Base-by-base conservation (phyloP, 2,329 filamentous ascomycete genomes). In the Cytospora piceicola region DNA sequence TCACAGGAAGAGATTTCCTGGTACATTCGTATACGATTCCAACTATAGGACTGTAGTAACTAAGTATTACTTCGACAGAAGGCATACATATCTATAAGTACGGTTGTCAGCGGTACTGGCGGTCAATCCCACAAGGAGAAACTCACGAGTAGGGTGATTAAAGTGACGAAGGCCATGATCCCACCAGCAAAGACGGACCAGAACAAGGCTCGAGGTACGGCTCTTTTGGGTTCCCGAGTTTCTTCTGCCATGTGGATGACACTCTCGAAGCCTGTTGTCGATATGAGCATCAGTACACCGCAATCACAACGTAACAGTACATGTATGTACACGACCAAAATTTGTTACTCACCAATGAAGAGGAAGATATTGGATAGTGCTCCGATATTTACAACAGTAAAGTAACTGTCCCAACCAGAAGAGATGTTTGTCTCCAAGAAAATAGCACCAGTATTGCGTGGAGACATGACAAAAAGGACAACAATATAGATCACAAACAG, bases 191-290 rank as follows among this genome's bases (percentile, higher is more conserved):
- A 72, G 27, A 79, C 74, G 1, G 79, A 77, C 70, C 79, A 79
- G 53, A 82, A 73, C 61, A 81, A 77, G n/a, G 77, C 78, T 20
- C 76, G 75, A 0, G 81, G 82, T 1, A 83, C 77, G 1, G 80
- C 78, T 20, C 78, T 75, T 58, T 80, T 80, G 3, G 81, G 77
- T 61, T 81, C 75, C 6, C 75, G 73, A 7, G 79, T 78, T 69
- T 81, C 79, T 68, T 81, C 78, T 29, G 78, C 79, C 77, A 82
- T 80, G 64, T 83, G 81, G 0, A 84, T 74, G 15, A 79, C 78
- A 12, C 80, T 77, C 55, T 84, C 81, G 58, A 81, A 81, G 14
- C 81, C 81, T 78, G 49, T 12, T 17, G 9, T 11, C 20, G 32
- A 1, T 15, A n/a, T 27, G 20, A 29, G 32, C n/a, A 12, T 27